phyloP scores from a whole-genome alignment of 192 early-diverging fungal genomes.

The Backusella westeae region DNA sequence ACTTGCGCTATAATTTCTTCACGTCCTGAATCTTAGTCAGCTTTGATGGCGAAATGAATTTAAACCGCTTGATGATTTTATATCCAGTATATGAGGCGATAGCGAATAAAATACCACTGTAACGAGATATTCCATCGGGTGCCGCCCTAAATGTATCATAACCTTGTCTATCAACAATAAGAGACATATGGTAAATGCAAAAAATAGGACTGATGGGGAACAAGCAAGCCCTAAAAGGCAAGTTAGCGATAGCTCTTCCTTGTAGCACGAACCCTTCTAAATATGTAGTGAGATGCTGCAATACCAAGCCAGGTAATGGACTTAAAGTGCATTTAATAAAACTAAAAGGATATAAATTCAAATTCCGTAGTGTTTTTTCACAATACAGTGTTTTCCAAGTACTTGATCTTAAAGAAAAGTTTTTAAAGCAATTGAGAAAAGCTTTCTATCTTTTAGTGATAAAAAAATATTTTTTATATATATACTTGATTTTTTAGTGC shows the following conservation, averaged over 20 bases:
- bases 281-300: constrained; percentile 78
- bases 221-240: constrained; percentile 70
- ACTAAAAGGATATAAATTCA: not conserved
- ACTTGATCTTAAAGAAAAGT: too few relatives aligned
- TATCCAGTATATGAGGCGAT: constrained; percentile 58
- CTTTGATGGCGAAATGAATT: constrained; percentile 56
- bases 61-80: constrained; percentile 62
- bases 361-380: not conserved
- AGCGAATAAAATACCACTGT: constrained; percentile 64
- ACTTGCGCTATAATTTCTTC: constrained; percentile 21
- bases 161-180: constrained; percentile 63
- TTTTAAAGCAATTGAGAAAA: too few relatives aligned
- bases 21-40: constrained; percentile 54
- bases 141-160: constrained; percentile 45
- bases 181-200: constrained; percentile 56
- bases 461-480: too few relatives aligned
- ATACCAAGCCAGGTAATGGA: constrained; percentile 89
- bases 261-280: constrained; percentile 77
- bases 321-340: constrained; percentile 31
- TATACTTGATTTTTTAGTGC: too few relatives aligned
- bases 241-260: constrained; percentile 51
- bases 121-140: constrained; percentile 54
- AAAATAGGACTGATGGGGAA: constrained; percentile 70
- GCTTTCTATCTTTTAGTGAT: too few relatives aligned
- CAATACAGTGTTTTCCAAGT: not conserved